phyloP scores from a whole-genome alignment of 768 basidiomycete species.

The Trametes cubensis region DNA sequence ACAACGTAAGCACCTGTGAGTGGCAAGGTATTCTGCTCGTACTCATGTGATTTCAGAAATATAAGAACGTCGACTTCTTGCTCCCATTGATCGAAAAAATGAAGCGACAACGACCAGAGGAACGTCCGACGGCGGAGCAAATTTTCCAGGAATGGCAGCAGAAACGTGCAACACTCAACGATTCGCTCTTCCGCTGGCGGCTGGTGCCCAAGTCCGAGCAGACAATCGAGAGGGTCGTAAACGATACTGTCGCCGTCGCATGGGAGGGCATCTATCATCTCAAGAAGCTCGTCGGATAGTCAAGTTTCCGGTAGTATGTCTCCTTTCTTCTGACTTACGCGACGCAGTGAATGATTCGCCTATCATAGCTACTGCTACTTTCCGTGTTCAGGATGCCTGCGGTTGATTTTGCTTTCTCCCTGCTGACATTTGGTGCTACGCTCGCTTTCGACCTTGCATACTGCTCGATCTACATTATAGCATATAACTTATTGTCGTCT shows the following conservation, averaged over 20 bases:
- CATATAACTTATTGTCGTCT: too few relatives aligned
- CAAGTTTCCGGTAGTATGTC: too few relatives aligned
- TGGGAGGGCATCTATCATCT: conserved; percentile 17
- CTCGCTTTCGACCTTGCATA: too few relatives aligned
- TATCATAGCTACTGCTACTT: too few relatives aligned
- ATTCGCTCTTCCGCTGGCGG: conserved; percentile 18
- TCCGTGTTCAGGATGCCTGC: too few relatives aligned
- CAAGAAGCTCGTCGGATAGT: background rate
- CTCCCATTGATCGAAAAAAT: conserved; percentile 15
- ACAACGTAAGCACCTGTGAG: conserved; percentile 8
- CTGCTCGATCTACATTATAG: too few relatives aligned
- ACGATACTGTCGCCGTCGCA: conserved; percentile 26
- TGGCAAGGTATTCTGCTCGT: too few relatives aligned
- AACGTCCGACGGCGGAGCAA: conserved; percentile 13
- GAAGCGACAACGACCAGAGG: conserved; percentile 12
- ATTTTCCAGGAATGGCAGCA: background rate
- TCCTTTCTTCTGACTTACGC: too few relatives aligned
- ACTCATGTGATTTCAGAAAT: conserved; percentile 10
- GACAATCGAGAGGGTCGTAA: conserved; percentile 15
- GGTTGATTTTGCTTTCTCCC: too few relatives aligned
- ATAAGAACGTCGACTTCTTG: conserved; percentile 13
- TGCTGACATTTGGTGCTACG: too few relatives aligned
- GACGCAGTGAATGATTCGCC: too few relatives aligned
- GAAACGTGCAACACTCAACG: background rate
- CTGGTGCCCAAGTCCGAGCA: conserved; percentile 14